These are phyloP conservation scores for Vitis hybrid DNA, from an alignment of 177 flowering plant species.

Conservation along the genomic window DNA sequence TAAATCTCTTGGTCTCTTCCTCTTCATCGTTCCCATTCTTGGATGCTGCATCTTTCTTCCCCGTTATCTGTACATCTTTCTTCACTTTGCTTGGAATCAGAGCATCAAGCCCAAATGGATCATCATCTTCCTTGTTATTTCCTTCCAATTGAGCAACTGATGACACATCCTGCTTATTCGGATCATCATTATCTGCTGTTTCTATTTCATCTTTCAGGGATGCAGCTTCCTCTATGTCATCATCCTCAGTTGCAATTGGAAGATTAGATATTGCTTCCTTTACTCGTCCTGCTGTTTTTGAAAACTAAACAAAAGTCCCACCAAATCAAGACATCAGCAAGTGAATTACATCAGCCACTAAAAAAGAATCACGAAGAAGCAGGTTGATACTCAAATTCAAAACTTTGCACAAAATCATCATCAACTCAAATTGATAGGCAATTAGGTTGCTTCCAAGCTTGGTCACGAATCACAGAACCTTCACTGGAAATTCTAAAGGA, in stretches of 20 bases:
- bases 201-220: constrained; percentile 46
- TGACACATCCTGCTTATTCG: constrained; percentile 19
- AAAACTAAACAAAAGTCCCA: constrained; percentile 51
- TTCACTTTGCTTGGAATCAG: constrained; percentile 49
- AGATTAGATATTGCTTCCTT: constrained; percentile 75
- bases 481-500: neutral
- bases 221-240: constrained; percentile 75
- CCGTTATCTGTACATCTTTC: constrained; percentile 51
- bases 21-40: constrained; percentile 49
- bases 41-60: constrained; percentile 44
- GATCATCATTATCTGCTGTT: constrained; percentile 19
- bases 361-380: neutral
- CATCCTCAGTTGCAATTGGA: constrained; percentile 75
- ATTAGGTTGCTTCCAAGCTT: neutral
- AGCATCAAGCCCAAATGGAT: constrained; percentile 92
- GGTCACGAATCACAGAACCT: neutral
- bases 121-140: constrained; percentile 48
- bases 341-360: neutral
- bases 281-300: constrained; percentile 67
- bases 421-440: neutral
- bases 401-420: neutral
- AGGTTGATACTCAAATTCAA: neutral
- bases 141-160: constrained; percentile 24
- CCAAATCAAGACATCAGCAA: constrained; percentile 9
- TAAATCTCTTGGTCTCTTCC: constrained; percentile 58